A percentile compares a stretch with the other conserved stretches of the same genome.
Evolutionary conservation across 139 green algal genomes (phyloP).

Genomic region (Tetradesmus obliquus): DNA sequence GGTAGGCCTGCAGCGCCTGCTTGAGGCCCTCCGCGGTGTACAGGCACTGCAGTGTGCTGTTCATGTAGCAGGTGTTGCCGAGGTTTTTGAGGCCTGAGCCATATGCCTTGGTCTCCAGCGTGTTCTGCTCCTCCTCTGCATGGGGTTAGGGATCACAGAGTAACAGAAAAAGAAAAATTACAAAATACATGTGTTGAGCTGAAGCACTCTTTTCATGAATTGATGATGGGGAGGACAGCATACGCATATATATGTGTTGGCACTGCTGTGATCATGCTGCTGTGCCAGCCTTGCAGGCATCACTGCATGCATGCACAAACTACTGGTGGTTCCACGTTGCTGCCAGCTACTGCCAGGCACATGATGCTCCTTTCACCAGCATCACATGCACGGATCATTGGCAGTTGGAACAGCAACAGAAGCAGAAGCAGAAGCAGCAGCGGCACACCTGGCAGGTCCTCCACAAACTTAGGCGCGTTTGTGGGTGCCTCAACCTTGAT

Average conservation of each 20-base stretch:
- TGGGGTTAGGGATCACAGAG: slow-evolving; percentile 13
- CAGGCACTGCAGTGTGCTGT: slow-evolving; percentile 92
- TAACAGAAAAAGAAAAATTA: background rate
- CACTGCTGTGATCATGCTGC: no score
- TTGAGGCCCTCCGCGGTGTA: slow-evolving; percentile 83
- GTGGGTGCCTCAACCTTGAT: slow-evolving; percentile 75
- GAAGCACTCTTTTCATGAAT: no score
- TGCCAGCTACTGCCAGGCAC: no score
- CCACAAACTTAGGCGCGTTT: slow-evolving; percentile 84
- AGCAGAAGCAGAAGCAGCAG: background rate
- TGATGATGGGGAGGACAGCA: no score
- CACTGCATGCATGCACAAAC: no score
- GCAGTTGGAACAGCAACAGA: background rate
- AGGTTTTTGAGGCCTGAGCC: slow-evolving; percentile 90
- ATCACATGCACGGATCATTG: no score
- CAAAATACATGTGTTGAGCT: background rate
- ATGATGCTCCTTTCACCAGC: no score
- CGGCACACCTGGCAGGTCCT: slow-evolving; percentile 86
- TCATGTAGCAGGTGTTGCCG: slow-evolving; percentile 99
- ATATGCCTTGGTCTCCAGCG: slow-evolving; percentile 69
- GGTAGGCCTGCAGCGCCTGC: slow-evolving; percentile 38
- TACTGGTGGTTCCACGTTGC: no score
- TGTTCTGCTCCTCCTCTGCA: slow-evolving; percentile 80
- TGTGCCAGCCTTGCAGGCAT: no score
- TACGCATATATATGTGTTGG: no score